These are phyloP conservation scores for Leonotis leonurus DNA, from an alignment of 257 asterid species.

Conservation along the genomic window DNA sequence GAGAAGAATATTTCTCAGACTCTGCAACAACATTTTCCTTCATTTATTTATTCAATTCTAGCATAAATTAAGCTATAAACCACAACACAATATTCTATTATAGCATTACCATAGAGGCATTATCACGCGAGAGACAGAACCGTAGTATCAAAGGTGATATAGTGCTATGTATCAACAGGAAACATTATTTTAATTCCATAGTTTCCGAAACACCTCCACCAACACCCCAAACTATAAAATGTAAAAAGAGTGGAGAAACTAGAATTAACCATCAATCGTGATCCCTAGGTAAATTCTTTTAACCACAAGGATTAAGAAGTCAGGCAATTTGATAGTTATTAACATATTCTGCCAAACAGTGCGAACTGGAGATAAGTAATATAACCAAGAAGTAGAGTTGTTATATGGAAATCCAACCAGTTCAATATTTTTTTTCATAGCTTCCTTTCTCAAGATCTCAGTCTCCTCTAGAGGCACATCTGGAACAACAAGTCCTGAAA, in stretches of 20 bases:
- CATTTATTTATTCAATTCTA: not conserved
- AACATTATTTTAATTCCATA: not conserved
- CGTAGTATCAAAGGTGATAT: not conserved
- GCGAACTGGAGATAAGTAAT: conserved; percentile 4
- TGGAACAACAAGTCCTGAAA: conserved; percentile 85
- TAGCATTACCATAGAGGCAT: not conserved
- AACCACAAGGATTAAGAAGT: not conserved
- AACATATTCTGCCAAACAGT: not conserved
- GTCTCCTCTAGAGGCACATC: conserved; percentile 93
- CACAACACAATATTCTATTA: not conserved
- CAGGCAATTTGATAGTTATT: not conserved
- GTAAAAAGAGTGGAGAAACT: not conserved
- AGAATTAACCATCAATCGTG: not conserved
- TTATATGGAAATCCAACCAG: conserved; percentile 45
- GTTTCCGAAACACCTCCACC: not conserved
- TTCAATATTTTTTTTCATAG: conserved; percentile 53
- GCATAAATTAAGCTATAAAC: not conserved
- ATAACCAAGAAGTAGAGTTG: not conserved
- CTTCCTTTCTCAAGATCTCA: conserved; percentile 71
- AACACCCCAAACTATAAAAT: not conserved
- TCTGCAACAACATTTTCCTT: not conserved
- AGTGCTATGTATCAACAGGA: not conserved
- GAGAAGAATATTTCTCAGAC: not conserved
- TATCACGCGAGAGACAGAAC: not conserved
- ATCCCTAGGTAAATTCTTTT: not conserved